Base-by-base conservation (phyloP, 305 asterid genomes). In the Solanum hybrid region DNA sequence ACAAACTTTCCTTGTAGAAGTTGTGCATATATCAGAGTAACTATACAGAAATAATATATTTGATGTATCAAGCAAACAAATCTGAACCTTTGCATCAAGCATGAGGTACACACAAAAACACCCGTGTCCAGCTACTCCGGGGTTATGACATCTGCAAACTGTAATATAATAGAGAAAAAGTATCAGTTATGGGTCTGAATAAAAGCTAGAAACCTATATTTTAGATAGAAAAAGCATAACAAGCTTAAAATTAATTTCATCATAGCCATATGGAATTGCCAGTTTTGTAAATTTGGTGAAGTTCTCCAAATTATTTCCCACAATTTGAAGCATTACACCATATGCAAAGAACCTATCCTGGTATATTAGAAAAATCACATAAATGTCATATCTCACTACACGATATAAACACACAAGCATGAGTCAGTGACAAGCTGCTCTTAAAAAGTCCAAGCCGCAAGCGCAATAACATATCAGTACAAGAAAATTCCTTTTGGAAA, bases 81-180 rank as follows among this genome's bases (percentile, higher is more conserved):
- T 31, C 89, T 96, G 90, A 81, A 97, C 99, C 99, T 96, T 95
- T 69, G 98, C 29, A 28, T 96, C 98, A 92, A 96, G 99, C 99
- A 97, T 97, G 89, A 95, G 96, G 77, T 97, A 96, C 89, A 92
- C 99, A 67, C 99, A 98, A 31, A 97, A 97, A 90, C 99, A 97
- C 89, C 99, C 99, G 92, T 97, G 97, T 89, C 99, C 99, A 93
- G 99, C 99, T 89, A 96, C 99, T 91, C 93, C 96, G 4, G 98
- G 96, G 89, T 99, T 96, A 84, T 98, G 99, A 91, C 99, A 97
- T 87, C 99, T 99, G 90, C 99, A 97, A 89, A 89, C 99, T 97
- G 96, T 86, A 13, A 40, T 18, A 88, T 75, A 85, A 88, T 57
- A 76, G 28, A 29, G 34, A 76, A 92, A 67, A 42, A 24, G 67